Conservation (phyloP, 192 early-diverging fungal species). For the Linnemannia hyalina region DNA sequence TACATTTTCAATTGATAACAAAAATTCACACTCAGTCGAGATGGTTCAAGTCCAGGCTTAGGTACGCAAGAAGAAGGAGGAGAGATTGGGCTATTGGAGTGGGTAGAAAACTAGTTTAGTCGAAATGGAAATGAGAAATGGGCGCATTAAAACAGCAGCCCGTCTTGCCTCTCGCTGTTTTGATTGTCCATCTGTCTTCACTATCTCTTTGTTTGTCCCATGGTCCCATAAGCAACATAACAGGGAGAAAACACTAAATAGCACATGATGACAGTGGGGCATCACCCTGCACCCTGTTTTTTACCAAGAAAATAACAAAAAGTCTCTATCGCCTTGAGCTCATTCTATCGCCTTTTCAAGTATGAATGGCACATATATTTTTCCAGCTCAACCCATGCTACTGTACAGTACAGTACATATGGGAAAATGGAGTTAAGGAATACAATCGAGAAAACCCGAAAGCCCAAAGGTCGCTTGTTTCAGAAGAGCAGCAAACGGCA, state of each 20-base stretch:
- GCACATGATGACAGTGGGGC: background rate
- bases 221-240: background rate
- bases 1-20: conserved; percentile 4
- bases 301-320: background rate
- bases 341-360: background rate
- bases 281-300: background rate
- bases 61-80: background rate
- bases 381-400: background rate
- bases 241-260: background rate
- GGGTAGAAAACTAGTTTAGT: background rate
- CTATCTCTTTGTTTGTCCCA: background rate
- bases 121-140: background rate
- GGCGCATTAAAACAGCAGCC: conserved; percentile 1
- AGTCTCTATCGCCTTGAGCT: background rate
- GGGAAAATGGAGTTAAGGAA: background rate
- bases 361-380: background rate
- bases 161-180: background rate
- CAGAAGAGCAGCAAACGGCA: background rate
- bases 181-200: background rate
- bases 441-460: background rate
- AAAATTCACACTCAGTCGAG: background rate
- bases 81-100: background rate
- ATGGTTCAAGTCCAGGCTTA: conserved; percentile 1
- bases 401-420: no score
- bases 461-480: conserved; percentile 6